A percentile compares a stretch with the other conserved stretches of the same genome.
phyloP scores from a whole-genome alignment of 2,329 filamentous ascomycete species.

The Graphilbum fragrans region DNA sequence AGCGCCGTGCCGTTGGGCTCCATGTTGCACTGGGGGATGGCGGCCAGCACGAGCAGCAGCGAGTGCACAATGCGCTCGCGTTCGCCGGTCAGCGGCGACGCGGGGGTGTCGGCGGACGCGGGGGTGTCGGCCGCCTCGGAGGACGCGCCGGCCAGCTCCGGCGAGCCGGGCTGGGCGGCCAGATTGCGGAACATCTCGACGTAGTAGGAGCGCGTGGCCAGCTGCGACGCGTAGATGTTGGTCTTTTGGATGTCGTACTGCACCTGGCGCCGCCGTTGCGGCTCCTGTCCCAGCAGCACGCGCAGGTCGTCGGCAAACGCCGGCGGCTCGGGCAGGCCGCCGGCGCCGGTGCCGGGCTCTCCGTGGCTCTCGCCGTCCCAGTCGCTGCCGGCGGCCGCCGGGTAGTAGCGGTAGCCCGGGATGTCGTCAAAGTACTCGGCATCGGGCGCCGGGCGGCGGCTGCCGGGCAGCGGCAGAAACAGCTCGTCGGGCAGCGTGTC shows the following conservation, averaged over 20 bases:
- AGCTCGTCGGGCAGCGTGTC: conserved; percentile 59
- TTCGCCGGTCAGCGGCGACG: conserved; percentile 65
- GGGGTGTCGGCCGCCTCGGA: conserved; percentile 21
- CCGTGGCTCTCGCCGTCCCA: neutral
- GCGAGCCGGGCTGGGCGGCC: conserved; percentile 33
- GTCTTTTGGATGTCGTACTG: conserved; percentile 88
- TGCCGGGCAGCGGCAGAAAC: conserved; percentile 11
- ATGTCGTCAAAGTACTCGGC: conserved; percentile 27
- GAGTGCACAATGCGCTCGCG: conserved; percentile 73
- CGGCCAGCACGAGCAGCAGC: conserved; percentile 60
- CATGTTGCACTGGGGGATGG: conserved; percentile 74
- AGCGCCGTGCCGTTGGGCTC: conserved; percentile 55
- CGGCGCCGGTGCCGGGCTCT: conserved; percentile 14
- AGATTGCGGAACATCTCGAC: conserved; percentile 79
- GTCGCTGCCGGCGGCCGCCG: conserved; percentile 21
- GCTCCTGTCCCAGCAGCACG: conserved; percentile 34
- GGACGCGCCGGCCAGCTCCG: no score
- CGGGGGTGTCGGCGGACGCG: conserved; percentile 30
- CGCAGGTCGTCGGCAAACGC: conserved; percentile 34
- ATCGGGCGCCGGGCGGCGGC: conserved; percentile 13
- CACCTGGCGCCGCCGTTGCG: conserved; percentile 39
- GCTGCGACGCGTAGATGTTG: conserved; percentile 73
- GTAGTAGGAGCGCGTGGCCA: conserved; percentile 72
- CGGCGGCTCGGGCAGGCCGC: conserved; percentile 25
- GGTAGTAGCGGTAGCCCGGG: conserved; percentile 37